These are phyloP conservation scores for Guyanaporus albipodus DNA, from an alignment of 768 basidiomycete species.

Conservation along the genomic window DNA sequence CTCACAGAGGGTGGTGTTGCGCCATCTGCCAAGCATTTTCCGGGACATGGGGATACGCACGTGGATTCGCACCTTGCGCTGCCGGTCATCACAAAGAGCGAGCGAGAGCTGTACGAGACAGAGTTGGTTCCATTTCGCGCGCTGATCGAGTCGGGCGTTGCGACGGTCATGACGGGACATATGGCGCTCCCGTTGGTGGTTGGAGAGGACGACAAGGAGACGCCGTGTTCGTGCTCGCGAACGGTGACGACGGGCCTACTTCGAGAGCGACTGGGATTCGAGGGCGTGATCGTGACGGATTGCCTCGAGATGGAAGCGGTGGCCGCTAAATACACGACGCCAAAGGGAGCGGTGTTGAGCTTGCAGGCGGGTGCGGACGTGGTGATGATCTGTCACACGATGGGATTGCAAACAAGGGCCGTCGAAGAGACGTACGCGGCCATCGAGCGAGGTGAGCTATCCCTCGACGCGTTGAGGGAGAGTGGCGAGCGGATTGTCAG, in stretches of 20 bases:
- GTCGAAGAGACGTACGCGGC: conserved; percentile 51
- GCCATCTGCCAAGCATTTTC: conserved; percentile 67
- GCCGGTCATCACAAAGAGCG: conserved; percentile 54
- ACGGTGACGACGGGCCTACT: conserved; percentile 51
- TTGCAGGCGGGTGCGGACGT: conserved; percentile 65
- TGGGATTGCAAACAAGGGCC: conserved; percentile 49
- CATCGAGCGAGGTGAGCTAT: conserved; percentile 41
- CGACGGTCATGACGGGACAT: conserved; percentile 71
- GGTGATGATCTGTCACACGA: conserved; percentile 72
- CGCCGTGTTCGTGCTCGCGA: conserved; percentile 56
- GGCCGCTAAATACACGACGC: conserved; percentile 36
- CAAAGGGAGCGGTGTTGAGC: conserved; percentile 49
- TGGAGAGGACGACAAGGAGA: conserved; percentile 37
- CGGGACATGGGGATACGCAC: conserved; percentile 71
- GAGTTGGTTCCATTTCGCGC: conserved; percentile 60
- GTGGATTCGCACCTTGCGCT: conserved; percentile 68
- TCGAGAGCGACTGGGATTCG: conserved; percentile 46
- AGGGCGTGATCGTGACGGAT: conserved; percentile 66
- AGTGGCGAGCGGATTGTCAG: conserved; percentile 45
- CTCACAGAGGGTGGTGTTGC: conserved; percentile 49
- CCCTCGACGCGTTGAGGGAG: conserved; percentile 33
- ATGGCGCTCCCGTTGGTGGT: conserved; percentile 63
- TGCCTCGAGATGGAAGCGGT: conserved; percentile 78
- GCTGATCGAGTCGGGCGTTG: conserved; percentile 39
- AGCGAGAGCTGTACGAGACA: conserved; percentile 36